Base-by-base conservation (phyloP, 352 stramenopile species). In the Thraustochytrium sp. region DNA sequence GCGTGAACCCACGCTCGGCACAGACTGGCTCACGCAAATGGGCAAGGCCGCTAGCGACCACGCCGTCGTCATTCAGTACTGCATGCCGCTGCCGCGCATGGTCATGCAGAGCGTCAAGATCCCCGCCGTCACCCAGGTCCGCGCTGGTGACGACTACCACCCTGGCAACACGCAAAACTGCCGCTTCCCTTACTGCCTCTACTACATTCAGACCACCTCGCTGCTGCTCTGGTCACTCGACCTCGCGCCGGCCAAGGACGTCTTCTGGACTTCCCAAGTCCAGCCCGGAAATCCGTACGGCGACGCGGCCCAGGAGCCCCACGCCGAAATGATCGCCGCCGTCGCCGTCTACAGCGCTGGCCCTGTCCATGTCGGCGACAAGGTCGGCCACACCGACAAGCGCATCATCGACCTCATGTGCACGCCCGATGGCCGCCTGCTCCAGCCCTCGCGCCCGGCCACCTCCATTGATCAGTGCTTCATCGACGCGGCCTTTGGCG, bases 131-230 rank as follows among this genome's bases (percentile, higher is more conserved):
- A 86, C 82, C 18, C 82, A 86, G 48, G 38, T 72, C 31, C 73
- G 82, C 9, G 82, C 74, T 9, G 83, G 73, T 3, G 82, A 84
- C 34, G 82, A 86, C 65, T 86, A 86, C 75, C 16, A 59, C n/a
- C 73, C 82, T 3, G 51, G 36, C 16, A 78, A 85, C 49, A 59
- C 51, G n/a, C 46, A 68, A 2, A 54, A 38, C 9, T 73, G 63
- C 59, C 42, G 36, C 40, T 72, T 76, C 13, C 83, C 46, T 49
- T 78, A 38, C 26, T 77, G 34, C 40, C 61, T 23, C 23, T 37
- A 21, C n/a, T 86, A 23, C 38, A 85, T 31, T 61, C 55, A 18
- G 2, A 85, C 49, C 46, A 78, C 31, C 37, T 86, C 26, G 42
- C 23, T 75, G 59, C 59, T 72, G 34, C 36, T 72, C 21, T 72